Conservation (phyloP, 1,139 yeast species). For the Saccharomyces hybrid region DNA sequence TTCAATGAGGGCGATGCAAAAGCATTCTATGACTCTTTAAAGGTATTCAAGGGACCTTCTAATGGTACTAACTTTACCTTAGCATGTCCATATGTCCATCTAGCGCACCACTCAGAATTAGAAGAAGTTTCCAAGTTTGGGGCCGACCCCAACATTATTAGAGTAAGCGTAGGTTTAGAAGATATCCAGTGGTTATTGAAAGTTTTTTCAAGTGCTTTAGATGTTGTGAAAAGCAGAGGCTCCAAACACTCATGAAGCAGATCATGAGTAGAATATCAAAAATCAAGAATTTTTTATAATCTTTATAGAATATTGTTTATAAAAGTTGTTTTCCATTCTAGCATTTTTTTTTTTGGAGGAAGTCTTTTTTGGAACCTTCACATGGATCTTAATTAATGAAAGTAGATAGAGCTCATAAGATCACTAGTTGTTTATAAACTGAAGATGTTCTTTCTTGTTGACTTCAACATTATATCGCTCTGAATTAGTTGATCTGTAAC, state of each 20-base stretch:
- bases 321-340: background rate
- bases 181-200: slow-evolving; percentile 43
- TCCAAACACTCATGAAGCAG: background rate
- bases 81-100: slow-evolving; percentile 83
- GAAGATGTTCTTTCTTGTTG: background rate
- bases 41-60: slow-evolving; percentile 86
- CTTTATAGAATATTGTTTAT: background rate
- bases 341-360: background rate
- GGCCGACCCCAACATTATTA: slow-evolving; percentile 68
- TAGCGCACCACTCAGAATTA: slow-evolving; percentile 81
- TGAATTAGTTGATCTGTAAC: background rate
- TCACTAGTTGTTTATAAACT: background rate
- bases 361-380: background rate
- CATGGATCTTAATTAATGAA: background rate
- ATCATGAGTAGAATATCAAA: background rate
- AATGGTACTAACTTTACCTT: slow-evolving; percentile 90
- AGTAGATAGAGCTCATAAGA: background rate
- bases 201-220: slow-evolving; percentile 42
- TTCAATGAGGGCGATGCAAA: slow-evolving; percentile 58
- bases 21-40: slow-evolving; percentile 64
- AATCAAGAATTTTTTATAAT: background rate
- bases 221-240: slow-evolving; percentile 13
- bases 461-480: background rate
- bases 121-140: slow-evolving; percentile 83
- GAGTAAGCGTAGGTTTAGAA: slow-evolving; percentile 82